Percentiles rank a stretch among this genome's conserved stretches.
phyloP scores from a whole-genome alignment of 1,139 yeast genomes.

The Nematodospora anomalae region DNA sequence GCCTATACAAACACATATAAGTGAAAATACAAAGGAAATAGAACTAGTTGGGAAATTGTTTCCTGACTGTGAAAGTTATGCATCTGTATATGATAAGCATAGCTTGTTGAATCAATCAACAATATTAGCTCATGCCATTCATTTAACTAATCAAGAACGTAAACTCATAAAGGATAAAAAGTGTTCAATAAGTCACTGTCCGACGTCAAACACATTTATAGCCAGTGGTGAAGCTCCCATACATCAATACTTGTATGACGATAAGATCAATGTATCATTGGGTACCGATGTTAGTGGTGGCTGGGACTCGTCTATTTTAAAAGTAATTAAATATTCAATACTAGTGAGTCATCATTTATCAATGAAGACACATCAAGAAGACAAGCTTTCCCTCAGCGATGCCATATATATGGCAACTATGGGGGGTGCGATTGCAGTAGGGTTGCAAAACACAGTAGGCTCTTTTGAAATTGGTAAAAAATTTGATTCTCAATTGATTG shows the following conservation, averaged over 20 bases:
- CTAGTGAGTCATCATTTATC: slow-evolving; percentile 83
- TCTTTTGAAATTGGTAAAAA: slow-evolving; percentile 71
- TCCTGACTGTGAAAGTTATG: slow-evolving; percentile 68
- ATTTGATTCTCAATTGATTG: slow-evolving; percentile 83
- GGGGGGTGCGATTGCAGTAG: slow-evolving; percentile 86
- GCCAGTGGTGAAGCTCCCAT: slow-evolving; percentile 92
- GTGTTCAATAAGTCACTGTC: slow-evolving; percentile 89
- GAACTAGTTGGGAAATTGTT: slow-evolving; percentile 71
- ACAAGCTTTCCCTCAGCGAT: slow-evolving; percentile 64
- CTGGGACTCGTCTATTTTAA: slow-evolving; percentile 74
- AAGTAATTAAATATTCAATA: slow-evolving; percentile 74
- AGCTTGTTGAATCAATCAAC: slow-evolving; percentile 64
- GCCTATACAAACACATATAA: slow-evolving; percentile 87
- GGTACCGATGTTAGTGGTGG: slow-evolving; percentile 97
- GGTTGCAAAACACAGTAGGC: slow-evolving; percentile 60
- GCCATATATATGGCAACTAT: slow-evolving; percentile 79
- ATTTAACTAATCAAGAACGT: slow-evolving; percentile 65
- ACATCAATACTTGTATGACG: slow-evolving; percentile 59
- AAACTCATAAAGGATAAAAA: slow-evolving; percentile 50
- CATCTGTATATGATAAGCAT: slow-evolving; percentile 73
- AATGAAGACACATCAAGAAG: slow-evolving; percentile 43
- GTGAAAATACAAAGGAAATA: slow-evolving; percentile 77
- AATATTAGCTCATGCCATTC: slow-evolving; percentile 87
- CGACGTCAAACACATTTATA: slow-evolving; percentile 84
- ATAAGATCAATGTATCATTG: slow-evolving; percentile 72